These are phyloP conservation scores for Aspergillus carlsbadensis DNA, from an alignment of 495 filamentous ascomycete genomes.

Conservation along the genomic window DNA sequence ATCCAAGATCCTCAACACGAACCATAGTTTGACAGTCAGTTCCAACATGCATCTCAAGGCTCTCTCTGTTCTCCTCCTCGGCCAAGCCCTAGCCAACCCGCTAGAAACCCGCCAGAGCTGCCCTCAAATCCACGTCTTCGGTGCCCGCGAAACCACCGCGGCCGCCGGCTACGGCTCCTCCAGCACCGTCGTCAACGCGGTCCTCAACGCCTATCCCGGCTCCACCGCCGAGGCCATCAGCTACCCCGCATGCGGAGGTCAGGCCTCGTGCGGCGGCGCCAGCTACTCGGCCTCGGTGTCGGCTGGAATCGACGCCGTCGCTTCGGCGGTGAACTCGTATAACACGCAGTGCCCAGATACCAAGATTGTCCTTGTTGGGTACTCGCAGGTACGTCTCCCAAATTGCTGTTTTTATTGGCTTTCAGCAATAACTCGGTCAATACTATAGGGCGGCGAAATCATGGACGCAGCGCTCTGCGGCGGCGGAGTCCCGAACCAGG, in stretches of 20 bases:
- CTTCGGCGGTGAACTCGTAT: slow-evolving; percentile 54
- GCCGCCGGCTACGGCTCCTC: slow-evolving; percentile 53
- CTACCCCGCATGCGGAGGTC: slow-evolving; percentile 62
- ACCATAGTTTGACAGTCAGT: too few species aligned
- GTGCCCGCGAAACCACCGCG: slow-evolving; percentile 64
- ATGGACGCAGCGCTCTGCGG: slow-evolving; percentile 64
- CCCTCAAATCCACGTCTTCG: slow-evolving; percentile 58
- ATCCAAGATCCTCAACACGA: too few species aligned
- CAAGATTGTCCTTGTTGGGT: slow-evolving; percentile 59
- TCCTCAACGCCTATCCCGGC: slow-evolving; percentile 47
- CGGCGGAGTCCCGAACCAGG: slow-evolving; percentile 53
- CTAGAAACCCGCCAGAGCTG: slow-evolving; percentile 34
- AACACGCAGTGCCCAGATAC: slow-evolving; percentile 55
- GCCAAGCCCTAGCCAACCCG: slow-evolving; percentile 17
- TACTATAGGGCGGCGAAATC: slow-evolving; percentile 56
- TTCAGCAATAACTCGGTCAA: not conserved
- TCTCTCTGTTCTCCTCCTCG: slow-evolving; percentile 13
- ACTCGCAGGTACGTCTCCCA: slow-evolving; percentile 22
- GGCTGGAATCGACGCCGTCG: slow-evolving; percentile 51
- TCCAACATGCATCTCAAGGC: not conserved
- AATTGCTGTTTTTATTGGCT: not conserved
- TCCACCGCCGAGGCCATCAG: slow-evolving; percentile 53
- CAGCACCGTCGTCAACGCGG: slow-evolving; percentile 48
- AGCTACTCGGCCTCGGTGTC: slow-evolving; percentile 52
- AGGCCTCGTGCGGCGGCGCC: slow-evolving; percentile 46